Percentiles rank a stretch among this genome's conserved stretches.
Evolutionary conservation across 2,329 filamentous ascomycete genomes (phyloP).

Genomic region (Piedraia hortae): DNA sequence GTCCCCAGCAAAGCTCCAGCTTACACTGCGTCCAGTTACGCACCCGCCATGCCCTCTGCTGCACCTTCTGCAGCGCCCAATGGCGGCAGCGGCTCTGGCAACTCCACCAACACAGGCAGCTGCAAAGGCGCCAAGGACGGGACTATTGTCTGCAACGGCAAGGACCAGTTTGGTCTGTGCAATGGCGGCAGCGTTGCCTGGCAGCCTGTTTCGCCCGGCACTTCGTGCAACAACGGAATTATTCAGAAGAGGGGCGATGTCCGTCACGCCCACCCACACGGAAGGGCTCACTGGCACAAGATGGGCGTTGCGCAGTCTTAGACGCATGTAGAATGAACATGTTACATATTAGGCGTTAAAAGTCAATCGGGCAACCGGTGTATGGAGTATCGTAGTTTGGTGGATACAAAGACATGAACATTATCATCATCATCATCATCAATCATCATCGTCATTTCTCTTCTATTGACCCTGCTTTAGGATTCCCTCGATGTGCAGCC

Average conservation of each 20-base stretch:
- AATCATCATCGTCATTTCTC: too few species aligned
- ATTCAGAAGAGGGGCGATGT: constrained; percentile 8
- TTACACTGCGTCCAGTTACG: constrained; percentile 1
- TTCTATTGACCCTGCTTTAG: constrained; percentile 23
- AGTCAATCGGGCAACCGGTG: too few species aligned
- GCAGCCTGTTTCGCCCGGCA: constrained; percentile 18
- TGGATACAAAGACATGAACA: too few species aligned
- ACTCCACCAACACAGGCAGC: constrained; percentile 1
- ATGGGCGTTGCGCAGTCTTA: too few species aligned
- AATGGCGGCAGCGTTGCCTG: constrained; percentile 16
- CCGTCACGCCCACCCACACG: constrained; percentile 2
- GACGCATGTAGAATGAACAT: too few species aligned
- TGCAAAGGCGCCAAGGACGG: constrained; percentile 12
- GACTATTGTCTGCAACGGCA: constrained; percentile 14
- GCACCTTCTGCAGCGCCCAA: constrained; percentile 1
- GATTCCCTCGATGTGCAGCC: constrained; percentile 72
- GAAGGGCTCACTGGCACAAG: too few species aligned
- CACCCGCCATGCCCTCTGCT: constrained; percentile 1
- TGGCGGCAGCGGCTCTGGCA: constrained; percentile 1
- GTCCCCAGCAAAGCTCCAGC: constrained; percentile 2
- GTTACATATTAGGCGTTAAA: too few species aligned
- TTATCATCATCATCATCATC: too few species aligned
- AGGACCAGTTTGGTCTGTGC: constrained; percentile 17
- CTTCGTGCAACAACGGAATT: constrained; percentile 16
- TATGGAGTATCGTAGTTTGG: too few species aligned